Evolutionary conservation across 2,329 filamentous ascomycete genomes (phyloP).

Genomic region (Teratosphaeria viscida): DNA sequence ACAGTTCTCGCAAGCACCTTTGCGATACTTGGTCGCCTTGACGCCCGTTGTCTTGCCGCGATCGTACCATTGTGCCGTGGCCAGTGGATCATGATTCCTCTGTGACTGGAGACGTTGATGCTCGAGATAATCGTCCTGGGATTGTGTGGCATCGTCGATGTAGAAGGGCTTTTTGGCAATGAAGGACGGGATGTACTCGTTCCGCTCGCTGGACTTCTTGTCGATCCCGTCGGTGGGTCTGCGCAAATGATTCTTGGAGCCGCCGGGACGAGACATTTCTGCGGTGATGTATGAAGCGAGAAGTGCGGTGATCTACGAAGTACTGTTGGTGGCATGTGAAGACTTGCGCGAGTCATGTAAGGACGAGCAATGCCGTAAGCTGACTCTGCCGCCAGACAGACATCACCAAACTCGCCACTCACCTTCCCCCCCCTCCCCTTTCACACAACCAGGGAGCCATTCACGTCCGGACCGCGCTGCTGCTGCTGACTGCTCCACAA

Average conservation of each 20-base stretch:
- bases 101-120: conserved; percentile 77
- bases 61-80: conserved; percentile 81
- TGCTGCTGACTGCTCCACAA: neutral
- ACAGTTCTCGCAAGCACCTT: conserved; percentile 97
- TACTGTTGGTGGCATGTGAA: neutral
- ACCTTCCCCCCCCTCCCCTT: too few relatives aligned
- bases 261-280: conserved; percentile 6
- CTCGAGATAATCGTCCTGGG: conserved; percentile 79
- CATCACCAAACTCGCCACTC: neutral
- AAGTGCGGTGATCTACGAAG: neutral
- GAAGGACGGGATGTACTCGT: conserved; percentile 95
- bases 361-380: neutral
- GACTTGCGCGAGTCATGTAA: neutral
- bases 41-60: conserved; percentile 74
- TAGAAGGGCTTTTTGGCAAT: conserved; percentile 98
- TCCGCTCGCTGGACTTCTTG: conserved; percentile 65
- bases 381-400: neutral
- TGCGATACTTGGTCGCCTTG: conserved; percentile 91
- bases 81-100: conserved; percentile 46
- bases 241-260: conserved; percentile 4
- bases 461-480: neutral
- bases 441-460: neutral
- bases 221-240: conserved; percentile 65
- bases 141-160: conserved; percentile 61
- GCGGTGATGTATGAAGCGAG: neutral